Evolutionary conservation across 2,329 filamentous ascomycete species (phyloP), one percentile per base, ranked within the genome.

Genomic region (Arthrobotrys musiformis): DNA sequence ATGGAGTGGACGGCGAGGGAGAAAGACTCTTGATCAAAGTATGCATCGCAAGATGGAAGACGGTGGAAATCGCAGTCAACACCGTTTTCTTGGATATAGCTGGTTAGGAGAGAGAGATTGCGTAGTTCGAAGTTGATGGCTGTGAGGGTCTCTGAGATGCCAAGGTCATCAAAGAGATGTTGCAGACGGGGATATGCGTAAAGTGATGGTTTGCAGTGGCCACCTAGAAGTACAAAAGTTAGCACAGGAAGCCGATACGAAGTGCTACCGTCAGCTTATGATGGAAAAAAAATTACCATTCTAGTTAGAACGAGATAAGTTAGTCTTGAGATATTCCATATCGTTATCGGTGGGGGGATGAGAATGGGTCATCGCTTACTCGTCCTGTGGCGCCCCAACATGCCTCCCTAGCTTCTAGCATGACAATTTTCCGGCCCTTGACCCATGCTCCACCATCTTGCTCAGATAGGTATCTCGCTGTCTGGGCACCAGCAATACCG

Each of bases 371-470:
- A 44, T 50, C 79, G 74, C 78, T 60, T 62, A 58, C 92, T 76
- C 72, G 85, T n/a, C 92, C 92, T 0, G 92, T 94, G n/a, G 92
- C 92, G 17, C 92, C 92, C 88, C 89, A 93, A 81, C 92, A 94
- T 2, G 90, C 91, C 84, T 94, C 92, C 80, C 92, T 86, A 13
- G 92, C 92, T 83, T 94, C 92, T 4, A 94, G 85, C 85, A 94
- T 87, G 4, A 94, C 85, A 6, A 76, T 76, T 61, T 64, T 69
- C 30, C 58, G 46, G 93, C 87, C n/a, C 84, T 85, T 73, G 86
- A 84, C 4, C 86, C 85, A 42, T 84, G 81, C 37, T 83, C 82
- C 80, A 73, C 82, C 79, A 78, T 84, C 70, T 84, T 86, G 81
- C 84, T 87, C 83, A 76, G 81, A 78, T 62, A 93, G 85, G 81